Evolutionary conservation across 805 yeast genomes (phyloP).

Genomic region (Sugiyamaella chiloensis): DNA sequence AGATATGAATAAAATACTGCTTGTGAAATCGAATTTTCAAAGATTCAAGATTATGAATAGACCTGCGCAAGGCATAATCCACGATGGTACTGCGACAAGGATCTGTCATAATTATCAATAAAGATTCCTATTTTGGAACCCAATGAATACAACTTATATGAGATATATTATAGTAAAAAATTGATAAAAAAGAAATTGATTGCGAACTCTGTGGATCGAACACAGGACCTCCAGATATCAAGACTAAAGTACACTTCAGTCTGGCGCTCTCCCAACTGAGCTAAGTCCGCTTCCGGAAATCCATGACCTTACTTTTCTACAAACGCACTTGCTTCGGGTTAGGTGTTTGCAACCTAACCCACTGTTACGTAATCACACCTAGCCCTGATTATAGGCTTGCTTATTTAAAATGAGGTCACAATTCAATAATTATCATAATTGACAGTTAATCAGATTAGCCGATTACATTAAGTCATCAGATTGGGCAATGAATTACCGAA

Average conservation of each 20-base stretch:
- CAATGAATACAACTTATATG: not conserved
- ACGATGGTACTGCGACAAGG: too few relatives aligned
- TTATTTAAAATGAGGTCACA: too few relatives aligned
- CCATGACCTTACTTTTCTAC: too few relatives aligned
- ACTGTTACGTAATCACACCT: too few relatives aligned
- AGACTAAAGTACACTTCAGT: constrained; percentile 35
- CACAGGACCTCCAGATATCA: constrained; percentile 78
- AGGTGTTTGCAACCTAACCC: too few relatives aligned
- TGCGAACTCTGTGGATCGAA: constrained; percentile 70
- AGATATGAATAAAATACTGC: not conserved
- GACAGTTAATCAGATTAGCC: too few relatives aligned
- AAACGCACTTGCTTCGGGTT: too few relatives aligned
- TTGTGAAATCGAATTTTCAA: not conserved
- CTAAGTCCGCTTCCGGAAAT: constrained; percentile 38
- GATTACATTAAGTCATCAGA: too few relatives aligned
- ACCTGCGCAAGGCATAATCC: too few relatives aligned
- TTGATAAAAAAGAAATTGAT: not conserved
- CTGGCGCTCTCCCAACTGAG: constrained; percentile 52
- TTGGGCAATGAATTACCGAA: too few relatives aligned
- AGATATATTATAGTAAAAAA: not conserved
- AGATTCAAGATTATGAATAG: not conserved
- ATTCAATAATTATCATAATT: too few relatives aligned
- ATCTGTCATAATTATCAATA: not conserved
- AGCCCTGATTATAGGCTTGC: too few relatives aligned
- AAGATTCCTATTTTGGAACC: not conserved